Percentiles rank a stretch among this genome's conserved stretches.
phyloP scores from a whole-genome alignment of 306 rosid species.

The Prunus mume region DNA sequence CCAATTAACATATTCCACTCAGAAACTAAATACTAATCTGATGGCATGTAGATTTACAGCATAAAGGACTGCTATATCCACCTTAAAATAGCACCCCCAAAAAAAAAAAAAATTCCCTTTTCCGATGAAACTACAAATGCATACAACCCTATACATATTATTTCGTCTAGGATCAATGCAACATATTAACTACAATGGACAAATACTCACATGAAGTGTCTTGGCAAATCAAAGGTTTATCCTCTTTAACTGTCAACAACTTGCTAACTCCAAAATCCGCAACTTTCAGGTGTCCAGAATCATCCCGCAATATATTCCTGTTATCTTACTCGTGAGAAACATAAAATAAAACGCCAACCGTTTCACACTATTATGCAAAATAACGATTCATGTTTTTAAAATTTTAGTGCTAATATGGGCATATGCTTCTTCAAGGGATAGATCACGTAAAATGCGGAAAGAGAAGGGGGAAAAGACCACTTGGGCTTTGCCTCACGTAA shows the following conservation, averaged over 20 bases:
- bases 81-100: too few relatives aligned
- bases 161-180: constrained; percentile 8
- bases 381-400: not conserved
- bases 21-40: constrained; percentile 25
- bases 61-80: not conserved
- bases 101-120: not conserved
- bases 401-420: not conserved
- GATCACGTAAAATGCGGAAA: not conserved
- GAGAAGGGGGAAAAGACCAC: not conserved
- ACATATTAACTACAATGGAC: constrained; percentile 20
- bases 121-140: constrained; percentile 8
- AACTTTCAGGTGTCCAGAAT: constrained; percentile 88
- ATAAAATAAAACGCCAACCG: constrained; percentile 12
- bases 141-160: not conserved
- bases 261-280: constrained; percentile 98
- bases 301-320: constrained; percentile 99
- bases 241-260: constrained; percentile 90
- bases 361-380: constrained; percentile 34
- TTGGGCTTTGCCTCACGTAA: not conserved
- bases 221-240: constrained; percentile 77
- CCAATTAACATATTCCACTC: constrained; percentile 21
- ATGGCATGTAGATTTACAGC: constrained; percentile 18
- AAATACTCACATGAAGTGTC: constrained; percentile 80
- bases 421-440: not conserved
- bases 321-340: constrained; percentile 48